These are phyloP conservation scores for Moricandia arvensis DNA, from an alignment of 345 rosid species.

Conservation along the genomic window DNA sequence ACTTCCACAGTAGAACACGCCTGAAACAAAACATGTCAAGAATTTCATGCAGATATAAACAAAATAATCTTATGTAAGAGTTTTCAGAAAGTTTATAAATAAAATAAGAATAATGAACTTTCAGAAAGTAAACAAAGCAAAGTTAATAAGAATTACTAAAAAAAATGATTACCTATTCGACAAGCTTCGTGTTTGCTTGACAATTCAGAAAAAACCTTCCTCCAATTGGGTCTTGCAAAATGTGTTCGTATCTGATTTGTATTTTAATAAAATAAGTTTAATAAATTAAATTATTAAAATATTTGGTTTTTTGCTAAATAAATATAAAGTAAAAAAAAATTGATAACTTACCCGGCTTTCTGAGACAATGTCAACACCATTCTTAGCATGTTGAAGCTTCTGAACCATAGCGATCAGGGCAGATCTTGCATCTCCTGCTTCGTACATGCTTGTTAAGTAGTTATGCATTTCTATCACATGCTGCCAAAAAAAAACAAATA, in stretches of 20 bases:
- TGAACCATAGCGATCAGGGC: constrained; percentile 94
- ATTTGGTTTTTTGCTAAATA: neutral
- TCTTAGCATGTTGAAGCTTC: constrained; percentile 89
- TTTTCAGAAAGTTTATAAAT: neutral
- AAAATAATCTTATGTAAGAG: neutral
- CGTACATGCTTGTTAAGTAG: constrained; percentile 92
- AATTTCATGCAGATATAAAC: neutral
- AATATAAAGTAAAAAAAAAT: neutral
- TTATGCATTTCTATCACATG: constrained; percentile 94
- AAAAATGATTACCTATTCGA: constrained; percentile 54
- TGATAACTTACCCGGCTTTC: constrained; percentile 67
- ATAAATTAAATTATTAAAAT: neutral
- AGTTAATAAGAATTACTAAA: neutral
- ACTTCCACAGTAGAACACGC: constrained; percentile 97
- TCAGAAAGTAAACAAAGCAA: neutral
- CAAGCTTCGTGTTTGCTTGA: constrained; percentile 57
- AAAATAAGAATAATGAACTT: neutral
- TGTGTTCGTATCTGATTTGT: constrained; percentile 79
- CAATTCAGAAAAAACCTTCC: constrained; percentile 72
- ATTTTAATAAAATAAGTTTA: neutral
- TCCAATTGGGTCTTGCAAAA: constrained; percentile 96
- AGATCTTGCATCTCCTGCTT: constrained; percentile 96
- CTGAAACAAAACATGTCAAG: constrained; percentile 42
- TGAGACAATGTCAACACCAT: constrained; percentile 89
- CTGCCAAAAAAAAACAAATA: constrained; percentile 40